Evolutionary conservation across 805 yeast genomes (phyloP).

Genomic region (Candida rishiriensis): DNA sequence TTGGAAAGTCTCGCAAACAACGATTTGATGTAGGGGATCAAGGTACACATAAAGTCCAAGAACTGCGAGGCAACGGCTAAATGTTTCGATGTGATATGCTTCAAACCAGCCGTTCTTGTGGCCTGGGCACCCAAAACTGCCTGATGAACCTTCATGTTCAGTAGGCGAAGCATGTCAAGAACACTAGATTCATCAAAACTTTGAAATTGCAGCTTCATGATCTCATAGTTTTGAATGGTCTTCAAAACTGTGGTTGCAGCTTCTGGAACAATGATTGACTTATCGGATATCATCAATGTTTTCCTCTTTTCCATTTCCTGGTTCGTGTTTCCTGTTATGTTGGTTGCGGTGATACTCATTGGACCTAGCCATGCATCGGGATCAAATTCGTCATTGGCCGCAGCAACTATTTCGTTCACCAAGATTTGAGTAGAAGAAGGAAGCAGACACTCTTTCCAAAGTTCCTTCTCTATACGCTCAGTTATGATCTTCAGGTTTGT

Average conservation of each 20-base stretch:
- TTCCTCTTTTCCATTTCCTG: slow-evolving; percentile 18
- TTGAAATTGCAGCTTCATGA: slow-evolving; percentile 55
- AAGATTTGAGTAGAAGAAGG: slow-evolving; percentile 41
- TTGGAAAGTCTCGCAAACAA: slow-evolving; percentile 25
- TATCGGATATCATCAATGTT: slow-evolving; percentile 43
- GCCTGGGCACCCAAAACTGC: slow-evolving; percentile 75
- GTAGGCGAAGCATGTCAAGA: slow-evolving; percentile 41
- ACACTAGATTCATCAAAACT: slow-evolving; percentile 41
- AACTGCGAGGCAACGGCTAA: slow-evolving; percentile 64
- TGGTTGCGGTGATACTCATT: slow-evolving; percentile 19
- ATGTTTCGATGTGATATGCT: slow-evolving; percentile 70
- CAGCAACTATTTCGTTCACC: slow-evolving; percentile 46
- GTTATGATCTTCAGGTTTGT: slow-evolving; percentile 43
- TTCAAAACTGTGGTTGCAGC: slow-evolving; percentile 38
- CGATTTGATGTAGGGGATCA: slow-evolving; percentile 33
- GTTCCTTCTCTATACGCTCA: slow-evolving; percentile 56
- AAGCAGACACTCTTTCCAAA: slow-evolving; percentile 75
- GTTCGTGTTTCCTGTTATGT: background rate
- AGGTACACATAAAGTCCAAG: slow-evolving; percentile 42
- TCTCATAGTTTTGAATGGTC: slow-evolving; percentile 47
- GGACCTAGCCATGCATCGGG: slow-evolving; percentile 45
- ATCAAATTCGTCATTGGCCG: slow-evolving; percentile 37
- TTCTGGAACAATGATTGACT: slow-evolving; percentile 56
- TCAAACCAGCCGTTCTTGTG: slow-evolving; percentile 65
- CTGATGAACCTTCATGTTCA: slow-evolving; percentile 52